phyloP scores from a whole-genome alignment of 2,329 filamentous ascomycete genomes.

The Fusarium pseudoanthophilum region DNA sequence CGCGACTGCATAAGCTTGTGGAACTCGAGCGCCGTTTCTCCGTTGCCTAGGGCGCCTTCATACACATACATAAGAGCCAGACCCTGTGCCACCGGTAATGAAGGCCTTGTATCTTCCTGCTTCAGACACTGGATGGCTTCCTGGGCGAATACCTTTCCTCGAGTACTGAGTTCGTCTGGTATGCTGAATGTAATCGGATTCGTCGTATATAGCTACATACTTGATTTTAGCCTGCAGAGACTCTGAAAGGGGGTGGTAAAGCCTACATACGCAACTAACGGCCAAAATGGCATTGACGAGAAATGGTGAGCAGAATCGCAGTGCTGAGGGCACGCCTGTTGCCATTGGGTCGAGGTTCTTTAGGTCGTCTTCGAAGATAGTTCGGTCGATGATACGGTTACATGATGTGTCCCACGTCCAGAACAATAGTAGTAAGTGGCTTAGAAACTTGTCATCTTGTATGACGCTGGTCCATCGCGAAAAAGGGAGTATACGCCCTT shows the following conservation, averaged over 20 bases:
- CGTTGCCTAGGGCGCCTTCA: constrained; percentile 19
- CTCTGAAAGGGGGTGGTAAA: background rate
- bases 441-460: constrained; percentile 21
- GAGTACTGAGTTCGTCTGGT: background rate
- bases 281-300: constrained; percentile 34
- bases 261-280: constrained; percentile 32
- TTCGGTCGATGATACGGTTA: constrained; percentile 21
- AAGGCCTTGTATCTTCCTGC: constrained; percentile 11
- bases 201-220: constrained; percentile 12
- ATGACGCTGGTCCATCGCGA: constrained; percentile 25
- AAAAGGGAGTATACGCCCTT: constrained; percentile 14
- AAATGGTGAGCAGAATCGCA: constrained; percentile 32
- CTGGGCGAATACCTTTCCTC: constrained; percentile 18
- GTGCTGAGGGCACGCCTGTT: background rate
- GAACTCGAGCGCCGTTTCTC: constrained; percentile 3
- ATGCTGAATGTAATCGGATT: constrained; percentile 9
- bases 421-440: constrained; percentile 18
- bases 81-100: constrained; percentile 14
- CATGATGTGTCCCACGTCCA: constrained; percentile 30
- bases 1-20: constrained; percentile 27
- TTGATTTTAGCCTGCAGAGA: background rate
- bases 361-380: constrained; percentile 27
- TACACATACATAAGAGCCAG: constrained; percentile 26
- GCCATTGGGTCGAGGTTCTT: constrained; percentile 9
- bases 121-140: constrained; percentile 15